Evolutionary conservation across 192 early-diverging fungal genomes (phyloP).

Genomic region (Coemansia sp.): DNA sequence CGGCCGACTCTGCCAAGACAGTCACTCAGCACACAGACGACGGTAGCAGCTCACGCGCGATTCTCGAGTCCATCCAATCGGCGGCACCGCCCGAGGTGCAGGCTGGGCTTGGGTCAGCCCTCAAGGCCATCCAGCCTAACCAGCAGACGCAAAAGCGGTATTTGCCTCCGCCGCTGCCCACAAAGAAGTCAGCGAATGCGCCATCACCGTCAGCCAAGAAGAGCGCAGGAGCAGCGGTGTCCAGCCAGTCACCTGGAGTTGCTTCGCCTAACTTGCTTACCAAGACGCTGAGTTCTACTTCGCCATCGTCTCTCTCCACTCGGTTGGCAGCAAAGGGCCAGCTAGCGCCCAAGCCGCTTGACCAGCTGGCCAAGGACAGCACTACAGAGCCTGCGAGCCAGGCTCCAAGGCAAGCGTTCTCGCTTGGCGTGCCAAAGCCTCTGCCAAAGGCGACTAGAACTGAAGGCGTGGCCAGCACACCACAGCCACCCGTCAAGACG

Average conservation of each 20-base stretch:
- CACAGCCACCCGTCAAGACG: conserved; percentile 19
- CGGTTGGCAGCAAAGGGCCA: conserved; percentile 6
- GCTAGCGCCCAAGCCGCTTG: conserved; percentile 3
- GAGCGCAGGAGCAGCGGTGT: not conserved
- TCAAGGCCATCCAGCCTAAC: not conserved
- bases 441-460: not conserved
- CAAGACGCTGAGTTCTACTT: not conserved
- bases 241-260: not conserved
- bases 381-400: not conserved
- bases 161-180: not conserved
- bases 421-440: not conserved
- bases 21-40: not conserved
- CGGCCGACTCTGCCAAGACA: conserved; percentile 9
- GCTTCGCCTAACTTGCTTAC: not conserved
- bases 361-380: not conserved
- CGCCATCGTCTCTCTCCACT: conserved; percentile 4
- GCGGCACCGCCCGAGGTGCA: conserved; percentile 46
- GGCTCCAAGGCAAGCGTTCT: not conserved
- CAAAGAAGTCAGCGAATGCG: not conserved
- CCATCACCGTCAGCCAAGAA: not conserved
- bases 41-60: not conserved
- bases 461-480: conserved; percentile 7
- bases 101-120: conserved; percentile 13
- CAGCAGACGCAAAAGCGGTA: not conserved
- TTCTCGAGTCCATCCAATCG: conserved; percentile 44